Conservation (phyloP, 371 early-diverging fungal species). For the Enterospora canceri region DNA sequence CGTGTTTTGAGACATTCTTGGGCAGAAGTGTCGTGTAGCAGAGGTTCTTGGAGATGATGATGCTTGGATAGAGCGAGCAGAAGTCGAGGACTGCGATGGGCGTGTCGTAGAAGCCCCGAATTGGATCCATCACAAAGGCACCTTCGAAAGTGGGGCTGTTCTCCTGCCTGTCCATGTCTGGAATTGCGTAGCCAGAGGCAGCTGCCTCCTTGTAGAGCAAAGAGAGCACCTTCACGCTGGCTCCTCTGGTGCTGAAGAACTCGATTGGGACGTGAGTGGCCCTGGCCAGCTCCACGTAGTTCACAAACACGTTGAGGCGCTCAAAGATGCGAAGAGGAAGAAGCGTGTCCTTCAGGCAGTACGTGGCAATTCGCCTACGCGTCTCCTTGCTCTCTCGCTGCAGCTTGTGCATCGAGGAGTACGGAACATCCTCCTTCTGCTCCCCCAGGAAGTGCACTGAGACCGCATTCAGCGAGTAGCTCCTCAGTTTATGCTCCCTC, state of each 20-base stretch:
- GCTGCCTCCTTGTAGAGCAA: slow-evolving; percentile 80
- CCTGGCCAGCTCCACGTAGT: slow-evolving; percentile 94
- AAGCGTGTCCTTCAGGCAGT: slow-evolving; percentile 92
- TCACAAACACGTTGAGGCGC: slow-evolving; percentile 86
- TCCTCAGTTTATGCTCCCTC: slow-evolving; percentile 84
- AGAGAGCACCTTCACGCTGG: slow-evolving; percentile 88
- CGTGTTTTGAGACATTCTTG: slow-evolving; percentile 57
- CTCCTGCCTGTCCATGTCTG: slow-evolving; percentile 65
- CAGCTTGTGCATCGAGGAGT: slow-evolving; percentile 84
- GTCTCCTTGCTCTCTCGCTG: slow-evolving; percentile 85
- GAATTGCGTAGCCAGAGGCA: slow-evolving; percentile 72
- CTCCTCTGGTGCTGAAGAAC: slow-evolving; percentile 80
- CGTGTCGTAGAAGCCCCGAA: slow-evolving; percentile 77
- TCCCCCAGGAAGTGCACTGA: slow-evolving; percentile 86
- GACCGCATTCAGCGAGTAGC: slow-evolving; percentile 89
- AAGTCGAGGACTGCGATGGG: slow-evolving; percentile 98
- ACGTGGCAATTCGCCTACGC: slow-evolving; percentile 82
- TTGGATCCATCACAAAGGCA: slow-evolving; percentile 93
- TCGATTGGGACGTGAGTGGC: slow-evolving; percentile 87
- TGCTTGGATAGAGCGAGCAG: slow-evolving; percentile 93
- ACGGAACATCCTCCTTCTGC: slow-evolving; percentile 98
- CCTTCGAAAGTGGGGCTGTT: slow-evolving; percentile 83
- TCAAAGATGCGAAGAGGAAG: slow-evolving; percentile 85
- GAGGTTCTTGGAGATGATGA: slow-evolving; percentile 98
- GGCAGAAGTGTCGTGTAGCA: slow-evolving; percentile 84